Base-by-base conservation (phyloP, 148 eudicot genomes). In the Diospyros lotus region DNA sequence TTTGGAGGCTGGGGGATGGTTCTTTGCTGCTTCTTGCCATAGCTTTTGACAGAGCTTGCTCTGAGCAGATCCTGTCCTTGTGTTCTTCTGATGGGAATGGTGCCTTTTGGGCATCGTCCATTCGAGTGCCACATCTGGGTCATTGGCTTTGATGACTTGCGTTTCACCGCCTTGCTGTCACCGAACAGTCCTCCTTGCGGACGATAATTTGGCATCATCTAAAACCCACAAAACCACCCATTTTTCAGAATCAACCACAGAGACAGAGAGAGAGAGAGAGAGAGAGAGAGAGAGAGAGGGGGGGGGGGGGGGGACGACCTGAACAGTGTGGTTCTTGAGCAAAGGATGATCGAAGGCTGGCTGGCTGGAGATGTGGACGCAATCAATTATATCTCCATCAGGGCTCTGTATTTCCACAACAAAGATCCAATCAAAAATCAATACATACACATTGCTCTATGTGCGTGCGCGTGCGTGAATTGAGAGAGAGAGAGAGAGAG, bases 271-370 rank as follows among this genome's bases (percentile, higher is more conserved):
- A 60, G 39, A 60, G 7, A 60, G 39, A 60, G 61, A 9, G 58
- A 51, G 50, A n/a, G 15, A 10, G 15, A 7, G 15, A 54, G 39
- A 60, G 38, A 60, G 38, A 60, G 38, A 60, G 39, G n/a, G 7
- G n/a, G 39, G n/a, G 61, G 13, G 58, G 9, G 50, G 9, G 15
- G 7, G 15, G 15, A 54, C 15, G 12, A 91, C 96, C 96, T 87
- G 93, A 82, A 91, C 78, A 48, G 88, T 86, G 69, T 91, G 94
- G 76, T 88, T 89, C 72, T 84, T 86, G 69, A 93, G 87, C 45
- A 78, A 77, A 65, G 98, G 92, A 58, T 90, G 96, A 80, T 89
- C 96, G 70, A 93, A 87, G 64, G 98, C 98, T 52, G 96, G 90
- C 67, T 91, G 96, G 54, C 85, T 93, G 61, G 86, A 75, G 58